Conservation (phyloP, 2,329 filamentous ascomycete species). For the Lasiodiplodia citricola region DNA sequence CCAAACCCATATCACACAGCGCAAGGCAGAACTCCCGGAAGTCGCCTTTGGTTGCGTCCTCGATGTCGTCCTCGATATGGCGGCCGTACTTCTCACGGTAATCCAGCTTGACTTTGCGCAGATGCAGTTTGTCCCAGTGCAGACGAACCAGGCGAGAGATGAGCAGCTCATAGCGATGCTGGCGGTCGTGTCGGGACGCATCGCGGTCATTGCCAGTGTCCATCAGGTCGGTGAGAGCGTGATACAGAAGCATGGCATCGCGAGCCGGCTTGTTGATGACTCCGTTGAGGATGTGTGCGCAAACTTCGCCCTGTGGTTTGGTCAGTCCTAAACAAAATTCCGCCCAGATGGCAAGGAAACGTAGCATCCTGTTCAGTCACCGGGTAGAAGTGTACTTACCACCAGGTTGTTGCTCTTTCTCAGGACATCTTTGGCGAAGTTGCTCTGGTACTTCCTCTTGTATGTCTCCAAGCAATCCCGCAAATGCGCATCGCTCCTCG, state of each 20-base stretch:
- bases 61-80: constrained; percentile 77
- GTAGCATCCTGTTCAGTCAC: background rate
- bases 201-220: constrained; percentile 38
- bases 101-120: constrained; percentile 78
- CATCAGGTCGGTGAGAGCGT: constrained; percentile 72
- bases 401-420: constrained; percentile 90
- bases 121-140: constrained; percentile 89
- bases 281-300: constrained; percentile 94
- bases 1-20: constrained; percentile 50
- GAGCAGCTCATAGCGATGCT: constrained; percentile 80
- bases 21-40: constrained; percentile 78
- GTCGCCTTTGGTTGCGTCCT: constrained; percentile 75
- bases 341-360: background rate
- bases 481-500: constrained; percentile 80
- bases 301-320: constrained; percentile 76
- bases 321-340: background rate
- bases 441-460: constrained; percentile 72
- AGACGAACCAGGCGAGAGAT: constrained; percentile 86
- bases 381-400: constrained; percentile 62
- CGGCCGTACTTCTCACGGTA: constrained; percentile 78
- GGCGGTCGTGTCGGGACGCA: constrained; percentile 34
- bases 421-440: constrained; percentile 87
- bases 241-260: constrained; percentile 87
- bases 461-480: constrained; percentile 80
- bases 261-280: constrained; percentile 94